Conservation (phyloP, 257 asterid genomes). For the Verbena officinalis region DNA sequence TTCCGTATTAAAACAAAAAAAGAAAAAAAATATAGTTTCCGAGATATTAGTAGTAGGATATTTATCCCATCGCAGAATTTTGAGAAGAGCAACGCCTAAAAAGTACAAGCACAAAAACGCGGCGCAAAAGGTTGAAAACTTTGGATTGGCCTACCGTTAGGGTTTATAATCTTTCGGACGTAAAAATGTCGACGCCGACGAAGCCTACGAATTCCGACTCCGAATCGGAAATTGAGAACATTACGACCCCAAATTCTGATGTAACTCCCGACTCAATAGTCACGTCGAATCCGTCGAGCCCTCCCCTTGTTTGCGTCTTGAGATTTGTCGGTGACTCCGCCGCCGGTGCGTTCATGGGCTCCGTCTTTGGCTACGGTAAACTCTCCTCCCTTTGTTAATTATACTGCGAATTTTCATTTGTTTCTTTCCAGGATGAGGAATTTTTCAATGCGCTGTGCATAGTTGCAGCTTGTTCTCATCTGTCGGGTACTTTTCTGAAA, state of each 20-base stretch:
- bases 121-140: neutral
- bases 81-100: neutral
- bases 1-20: no score
- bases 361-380: constrained; percentile 76
- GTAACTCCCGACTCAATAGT: constrained; percentile 42
- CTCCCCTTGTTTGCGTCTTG: constrained; percentile 66
- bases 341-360: constrained; percentile 81
- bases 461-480: neutral
- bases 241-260: constrained; percentile 33
- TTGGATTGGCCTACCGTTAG: constrained; percentile 29
- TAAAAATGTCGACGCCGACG: constrained; percentile 58
- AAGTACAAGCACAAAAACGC: neutral
- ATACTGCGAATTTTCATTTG: neutral
- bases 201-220: constrained; percentile 51
- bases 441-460: neutral
- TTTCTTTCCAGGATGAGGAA: neutral
- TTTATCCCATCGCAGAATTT: neutral
- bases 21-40: no score
- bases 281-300: constrained; percentile 47
- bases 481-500: no score
- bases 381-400: neutral
- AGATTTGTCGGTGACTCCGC: constrained; percentile 78
- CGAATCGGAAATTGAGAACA: constrained; percentile 52
- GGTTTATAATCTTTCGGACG: constrained; percentile 42
- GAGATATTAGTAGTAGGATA: no score